These are phyloP conservation scores for Coprinopsis strossmayeri DNA, from an alignment of 768 basidiomycete genomes.

Conservation along the genomic window DNA sequence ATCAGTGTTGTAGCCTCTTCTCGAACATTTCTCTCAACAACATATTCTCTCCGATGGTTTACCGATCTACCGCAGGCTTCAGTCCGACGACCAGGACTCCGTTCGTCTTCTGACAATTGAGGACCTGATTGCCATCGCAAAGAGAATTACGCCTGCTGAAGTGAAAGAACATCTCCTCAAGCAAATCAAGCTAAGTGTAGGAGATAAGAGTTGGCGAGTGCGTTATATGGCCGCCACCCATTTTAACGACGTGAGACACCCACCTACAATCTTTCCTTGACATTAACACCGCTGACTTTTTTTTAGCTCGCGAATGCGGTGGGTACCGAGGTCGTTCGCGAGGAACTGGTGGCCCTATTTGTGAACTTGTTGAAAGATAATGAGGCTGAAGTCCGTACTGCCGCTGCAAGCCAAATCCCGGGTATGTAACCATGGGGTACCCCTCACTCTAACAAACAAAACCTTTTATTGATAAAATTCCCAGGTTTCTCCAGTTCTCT, in stretches of 20 bases:
- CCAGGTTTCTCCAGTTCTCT: constrained; percentile 91
- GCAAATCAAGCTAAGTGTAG: constrained; percentile 81
- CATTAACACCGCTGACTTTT: background rate
- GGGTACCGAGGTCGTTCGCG: constrained; percentile 83
- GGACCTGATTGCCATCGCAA: constrained; percentile 88
- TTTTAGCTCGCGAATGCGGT: constrained; percentile 83
- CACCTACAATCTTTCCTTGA: background rate
- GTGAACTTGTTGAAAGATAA: constrained; percentile 95
- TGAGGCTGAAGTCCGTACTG: constrained; percentile 97
- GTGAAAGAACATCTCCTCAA: constrained; percentile 85
- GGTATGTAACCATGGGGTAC: constrained; percentile 41
- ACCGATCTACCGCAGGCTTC: constrained; percentile 88
- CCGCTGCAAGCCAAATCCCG: constrained; percentile 93
- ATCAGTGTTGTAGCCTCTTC: constrained; percentile 44
- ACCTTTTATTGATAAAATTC: background rate
- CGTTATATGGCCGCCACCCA: constrained; percentile 98
- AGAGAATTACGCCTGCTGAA: constrained; percentile 79
- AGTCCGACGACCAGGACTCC: constrained; percentile 96
- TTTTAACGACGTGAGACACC: constrained; percentile 76
- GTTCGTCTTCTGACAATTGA: constrained; percentile 94
- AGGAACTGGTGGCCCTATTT: constrained; percentile 90
- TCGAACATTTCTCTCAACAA: constrained; percentile 71
- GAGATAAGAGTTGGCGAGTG: constrained; percentile 98
- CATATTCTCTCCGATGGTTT: constrained; percentile 84
- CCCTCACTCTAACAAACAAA: constrained; percentile 4